Conservation (phyloP, 2,329 filamentous ascomycete genomes). For the Penicillium sp. region DNA sequence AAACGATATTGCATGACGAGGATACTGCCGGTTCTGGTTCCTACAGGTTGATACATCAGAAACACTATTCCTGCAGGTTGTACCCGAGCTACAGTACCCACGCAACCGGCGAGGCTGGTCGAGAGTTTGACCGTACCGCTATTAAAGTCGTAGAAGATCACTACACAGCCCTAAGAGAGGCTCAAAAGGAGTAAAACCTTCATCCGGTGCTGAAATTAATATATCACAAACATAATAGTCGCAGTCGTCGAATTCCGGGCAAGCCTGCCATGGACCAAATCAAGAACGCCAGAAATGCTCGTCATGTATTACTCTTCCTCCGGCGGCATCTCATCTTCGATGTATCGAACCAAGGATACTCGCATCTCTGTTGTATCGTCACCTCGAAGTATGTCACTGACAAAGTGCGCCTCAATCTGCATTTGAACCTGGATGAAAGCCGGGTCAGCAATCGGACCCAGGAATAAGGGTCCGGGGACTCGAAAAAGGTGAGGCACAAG, state of each 20-base stretch:
- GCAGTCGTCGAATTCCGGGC: constrained; percentile 1
- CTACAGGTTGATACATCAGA: constrained; percentile 19
- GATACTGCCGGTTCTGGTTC: constrained; percentile 3
- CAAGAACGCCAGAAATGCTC: constrained; percentile 19
- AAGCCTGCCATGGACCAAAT: constrained; percentile 1
- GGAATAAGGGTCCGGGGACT: constrained; percentile 7
- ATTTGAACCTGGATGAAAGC: constrained; percentile 66
- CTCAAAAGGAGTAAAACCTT: neutral
- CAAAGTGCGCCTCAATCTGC: constrained; percentile 95
- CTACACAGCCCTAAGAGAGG: neutral
- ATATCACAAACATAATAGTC: neutral
- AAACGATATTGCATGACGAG: constrained; percentile 10
- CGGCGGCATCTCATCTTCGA: constrained; percentile 94
- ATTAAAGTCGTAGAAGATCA: neutral
- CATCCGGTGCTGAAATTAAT: neutral
- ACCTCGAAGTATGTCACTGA: constrained; percentile 84
- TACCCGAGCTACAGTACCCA: neutral
- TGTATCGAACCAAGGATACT: constrained; percentile 83
- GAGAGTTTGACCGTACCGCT: neutral
- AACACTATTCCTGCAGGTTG: constrained; percentile 13
- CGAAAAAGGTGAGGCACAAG: constrained; percentile 4
- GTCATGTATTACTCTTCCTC: constrained; percentile 67
- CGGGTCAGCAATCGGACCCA: constrained; percentile 17
- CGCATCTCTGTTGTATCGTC: constrained; percentile 98
- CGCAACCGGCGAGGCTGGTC: neutral